Base-by-base conservation (phyloP, 2,329 filamentous ascomycete species). In the Calonectria fujianensis region DNA sequence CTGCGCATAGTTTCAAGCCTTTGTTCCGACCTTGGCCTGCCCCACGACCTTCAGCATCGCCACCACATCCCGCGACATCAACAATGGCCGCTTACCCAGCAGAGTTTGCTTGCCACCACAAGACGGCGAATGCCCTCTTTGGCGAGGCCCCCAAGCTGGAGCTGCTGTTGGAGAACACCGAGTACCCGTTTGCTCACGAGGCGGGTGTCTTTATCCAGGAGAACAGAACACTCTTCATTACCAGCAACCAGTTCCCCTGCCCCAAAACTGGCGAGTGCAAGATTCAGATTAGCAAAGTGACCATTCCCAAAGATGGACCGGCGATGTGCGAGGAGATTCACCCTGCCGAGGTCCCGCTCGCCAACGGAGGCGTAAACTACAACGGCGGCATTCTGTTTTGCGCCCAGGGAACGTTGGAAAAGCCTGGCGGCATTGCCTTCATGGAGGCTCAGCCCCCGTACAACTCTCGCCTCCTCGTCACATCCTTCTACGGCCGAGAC, bases 351-450 rank as follows among this genome's bases (percentile, higher is more conserved):
- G 82, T 88, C 0, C 80, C 81, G 2, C 88, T 89, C 86, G 86
- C 85, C 9, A 90, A 90, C 64, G 88, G 88, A 27, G 88, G 87
- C 9, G 84, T 89, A 48, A 89, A 89, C 71, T 88, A 88, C 80
- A 76, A 82, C 1, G 82, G 83, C 11, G 81, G 84, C 13, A 70
- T 88, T 6, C 78, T 88, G 9, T 85, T 88, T 68, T 88, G 86
- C 73, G 83, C 84, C 0, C 87, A 88, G 65, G 87, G 87, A 5
- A 76, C 82, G 3, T 24, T 74, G 50, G 71, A 75, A 0, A 66
- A 18, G 1, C 31, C 76, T 0, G 81, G 83, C 6, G 83, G 84
- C 0, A 77, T 87, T 5, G 80, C 82, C 8, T 79, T 75, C 2
- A 86, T 86, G 84, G 77, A 82, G 11, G n/a, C 80, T 4, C 66